phyloP scores from a whole-genome alignment of 805 yeast genomes.

The Metschnikowia baotianmanensis region DNA sequence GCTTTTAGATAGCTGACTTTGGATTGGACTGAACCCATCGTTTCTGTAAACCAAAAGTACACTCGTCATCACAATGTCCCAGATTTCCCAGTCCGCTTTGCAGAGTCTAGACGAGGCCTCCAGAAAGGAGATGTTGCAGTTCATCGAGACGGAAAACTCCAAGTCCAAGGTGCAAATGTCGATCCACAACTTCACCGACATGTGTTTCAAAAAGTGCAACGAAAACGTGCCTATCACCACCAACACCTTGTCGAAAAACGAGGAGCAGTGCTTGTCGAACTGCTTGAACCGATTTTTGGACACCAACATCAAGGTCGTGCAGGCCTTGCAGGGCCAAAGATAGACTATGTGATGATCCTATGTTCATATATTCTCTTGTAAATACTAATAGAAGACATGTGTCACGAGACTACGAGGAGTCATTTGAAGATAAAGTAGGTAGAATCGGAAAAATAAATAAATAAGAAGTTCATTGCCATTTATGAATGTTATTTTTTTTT shows the following conservation, averaged over 20 bases:
- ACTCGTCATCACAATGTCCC: constrained; percentile 25
- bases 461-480: background rate
- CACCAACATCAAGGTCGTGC: constrained; percentile 81
- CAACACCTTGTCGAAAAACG: constrained; percentile 52
- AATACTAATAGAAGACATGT: constrained; percentile 3
- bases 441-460: background rate
- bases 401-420: background rate
- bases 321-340: constrained; percentile 41
- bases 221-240: constrained; percentile 41
- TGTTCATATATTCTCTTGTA: constrained; percentile 3
- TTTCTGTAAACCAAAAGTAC: background rate
- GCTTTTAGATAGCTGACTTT: background rate
- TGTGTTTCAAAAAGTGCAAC: constrained; percentile 88
- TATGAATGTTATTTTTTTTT: too few species aligned
- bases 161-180: constrained; percentile 85
- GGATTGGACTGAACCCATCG: background rate
- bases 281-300: constrained; percentile 87
- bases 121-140: constrained; percentile 68
- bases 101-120: constrained; percentile 59
- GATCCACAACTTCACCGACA: constrained; percentile 83
- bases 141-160: constrained; percentile 79
- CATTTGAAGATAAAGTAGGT: background rate
- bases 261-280: constrained; percentile 71
- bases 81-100: constrained; percentile 34
- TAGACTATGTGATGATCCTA: constrained; percentile 9